Percentiles rank a stretch among this genome's conserved stretches.
These are phyloP conservation scores for Debaryomyces tyrocola DNA, from an alignment of 805 yeast species.

Conservation along the genomic window DNA sequence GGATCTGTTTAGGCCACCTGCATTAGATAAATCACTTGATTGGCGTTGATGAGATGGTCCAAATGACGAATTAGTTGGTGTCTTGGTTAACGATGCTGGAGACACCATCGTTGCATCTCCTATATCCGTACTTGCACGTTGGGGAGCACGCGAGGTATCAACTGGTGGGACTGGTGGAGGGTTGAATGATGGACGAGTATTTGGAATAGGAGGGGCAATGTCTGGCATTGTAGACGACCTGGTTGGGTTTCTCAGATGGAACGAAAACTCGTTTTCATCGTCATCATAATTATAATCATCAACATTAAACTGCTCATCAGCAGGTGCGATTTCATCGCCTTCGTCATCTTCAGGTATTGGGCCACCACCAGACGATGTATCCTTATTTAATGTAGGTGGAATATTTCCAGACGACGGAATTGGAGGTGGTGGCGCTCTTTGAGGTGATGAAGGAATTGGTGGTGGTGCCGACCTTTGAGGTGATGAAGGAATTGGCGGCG, in stretches of 20 bases:
- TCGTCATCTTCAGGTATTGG: slow-evolving; percentile 6
- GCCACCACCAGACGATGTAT: not conserved
- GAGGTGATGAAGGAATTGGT: slow-evolving; percentile 14
- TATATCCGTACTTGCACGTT: not conserved
- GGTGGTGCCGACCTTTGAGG: slow-evolving; percentile 15
- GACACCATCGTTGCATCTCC: slow-evolving; percentile 5
- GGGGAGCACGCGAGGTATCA: not conserved
- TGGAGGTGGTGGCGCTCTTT: slow-evolving; percentile 15
- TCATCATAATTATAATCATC: slow-evolving; percentile 4
- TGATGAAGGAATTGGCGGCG: slow-evolving; percentile 10
- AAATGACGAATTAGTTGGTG: not conserved
- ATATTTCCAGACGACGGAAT: slow-evolving; percentile 1
- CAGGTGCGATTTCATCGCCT: slow-evolving; percentile 11
- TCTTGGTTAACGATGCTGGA: not conserved
- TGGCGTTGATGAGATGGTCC: not conserved
- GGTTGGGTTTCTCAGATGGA: slow-evolving; percentile 11
- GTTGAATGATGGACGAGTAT: not conserved
- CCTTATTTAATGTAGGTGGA: slow-evolving; percentile 3
- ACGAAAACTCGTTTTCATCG: slow-evolving; percentile 25
- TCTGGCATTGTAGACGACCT: slow-evolving; percentile 11
- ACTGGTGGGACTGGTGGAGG: slow-evolving; percentile 4
- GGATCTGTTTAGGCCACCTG: slow-evolving; percentile 8
- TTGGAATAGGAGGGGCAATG: slow-evolving; percentile 6
- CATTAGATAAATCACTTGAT: not conserved
- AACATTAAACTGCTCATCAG: slow-evolving; percentile 3